Evolutionary conservation across 2,329 filamentous ascomycete genomes (phyloP), one percentile per base, ranked within the genome.

Genomic region (Chaetomiaceae sp.): DNA sequence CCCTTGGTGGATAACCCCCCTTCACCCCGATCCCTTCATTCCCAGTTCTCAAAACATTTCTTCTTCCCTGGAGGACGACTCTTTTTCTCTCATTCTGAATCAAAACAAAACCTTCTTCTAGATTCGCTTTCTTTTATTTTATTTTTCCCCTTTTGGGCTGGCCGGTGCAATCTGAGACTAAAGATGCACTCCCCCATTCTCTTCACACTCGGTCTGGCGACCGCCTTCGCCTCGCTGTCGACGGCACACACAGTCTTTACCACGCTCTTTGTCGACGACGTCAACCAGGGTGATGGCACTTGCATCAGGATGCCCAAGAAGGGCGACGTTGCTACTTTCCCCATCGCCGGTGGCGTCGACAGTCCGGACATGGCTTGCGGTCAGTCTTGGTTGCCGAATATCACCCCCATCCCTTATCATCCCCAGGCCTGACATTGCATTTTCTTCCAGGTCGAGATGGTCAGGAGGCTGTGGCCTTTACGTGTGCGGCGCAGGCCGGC

Each of bases 331-430:
- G 73, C 78, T 44, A 85, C 77, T 5, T 66, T 65, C 31, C 86
- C 85, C 23, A 73, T 89, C 46, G 68, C 69, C 4, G 72, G 49
- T 7, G 38, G 78, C 54, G 65, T 89, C 14, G 64, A 68, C 13
- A 81, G 78, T 58, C 65, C 75, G 23, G 81, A 82, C 55, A 85
- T 89, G 80, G 83, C 84, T 33, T 90, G 86, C 63, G 86, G 85
- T 85, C 73, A 54, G 76, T 17, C 5, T n/a, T n/a, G n/a, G n/a
- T 8, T n/a, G 5, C 8, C 19, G 10, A 16, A 4, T 6, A n/a
- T 14, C 27, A 27, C 12, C 30, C 12, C 30, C 30, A 33, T 12
- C 65, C 69, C 43, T 19, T 39, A 54, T 45, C 14, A 12, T 8
- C 14, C 23, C 16, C 16, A 13, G 19, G 41, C 9, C 17, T 67